phyloP scores from a whole-genome alignment of 176 grass and related monocot species.

The Neostapfia colusana region DNA sequence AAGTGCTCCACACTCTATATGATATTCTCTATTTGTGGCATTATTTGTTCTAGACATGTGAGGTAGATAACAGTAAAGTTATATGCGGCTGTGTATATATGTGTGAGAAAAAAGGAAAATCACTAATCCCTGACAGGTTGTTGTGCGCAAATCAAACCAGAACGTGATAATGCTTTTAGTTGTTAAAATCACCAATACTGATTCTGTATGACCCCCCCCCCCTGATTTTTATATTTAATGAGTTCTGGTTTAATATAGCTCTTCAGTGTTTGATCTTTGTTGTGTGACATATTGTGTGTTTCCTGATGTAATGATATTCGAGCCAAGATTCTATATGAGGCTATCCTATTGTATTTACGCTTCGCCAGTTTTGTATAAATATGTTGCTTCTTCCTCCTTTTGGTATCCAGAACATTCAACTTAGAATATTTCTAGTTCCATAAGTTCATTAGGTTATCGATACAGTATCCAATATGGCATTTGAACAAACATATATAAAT shows the following conservation, averaged over 20 bases:
- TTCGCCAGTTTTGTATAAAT: neutral
- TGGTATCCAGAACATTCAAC: neutral
- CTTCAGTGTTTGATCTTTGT: neutral
- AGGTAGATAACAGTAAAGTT: neutral
- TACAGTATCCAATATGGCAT: neutral
- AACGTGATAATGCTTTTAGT: neutral
- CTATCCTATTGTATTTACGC: neutral
- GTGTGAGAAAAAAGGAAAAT: neutral
- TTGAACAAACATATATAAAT: neutral
- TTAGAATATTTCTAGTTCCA: neutral
- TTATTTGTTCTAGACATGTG: neutral
- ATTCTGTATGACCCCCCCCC: neutral
- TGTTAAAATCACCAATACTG: neutral
- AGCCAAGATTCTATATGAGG: neutral
- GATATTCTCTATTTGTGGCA: neutral
- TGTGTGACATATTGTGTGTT: neutral
- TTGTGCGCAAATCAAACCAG: neutral
- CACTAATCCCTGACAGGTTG: neutral
- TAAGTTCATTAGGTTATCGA: neutral
- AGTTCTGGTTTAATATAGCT: neutral
- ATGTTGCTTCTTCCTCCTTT: neutral
- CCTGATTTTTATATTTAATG: neutral
- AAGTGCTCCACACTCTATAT: neutral
- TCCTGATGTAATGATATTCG: neutral
- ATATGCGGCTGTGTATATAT: neutral